Conservation (phyloP, 495 filamentous ascomycete species). For the Penicillium argentinense region DNA sequence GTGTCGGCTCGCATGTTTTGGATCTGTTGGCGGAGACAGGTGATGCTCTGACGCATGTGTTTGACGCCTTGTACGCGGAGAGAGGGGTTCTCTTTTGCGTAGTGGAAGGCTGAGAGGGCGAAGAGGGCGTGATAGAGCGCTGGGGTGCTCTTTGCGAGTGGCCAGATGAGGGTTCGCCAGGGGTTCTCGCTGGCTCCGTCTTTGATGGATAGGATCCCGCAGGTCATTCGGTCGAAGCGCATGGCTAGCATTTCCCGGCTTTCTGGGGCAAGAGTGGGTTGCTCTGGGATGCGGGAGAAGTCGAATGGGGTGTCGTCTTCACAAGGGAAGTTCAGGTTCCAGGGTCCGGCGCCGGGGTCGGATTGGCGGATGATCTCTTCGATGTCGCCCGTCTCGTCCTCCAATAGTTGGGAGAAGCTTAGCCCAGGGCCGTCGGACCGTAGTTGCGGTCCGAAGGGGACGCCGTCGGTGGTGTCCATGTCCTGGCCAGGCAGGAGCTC, state of each 20-base stretch:
- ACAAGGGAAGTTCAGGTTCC: conserved; percentile 29
- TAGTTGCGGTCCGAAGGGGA: conserved; percentile 4
- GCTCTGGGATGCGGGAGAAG: conserved; percentile 6
- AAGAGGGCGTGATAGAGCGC: conserved; percentile 75
- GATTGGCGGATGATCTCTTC: conserved; percentile 60
- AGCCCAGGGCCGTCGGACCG: conserved; percentile 15
- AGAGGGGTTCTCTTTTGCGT: conserved; percentile 55
- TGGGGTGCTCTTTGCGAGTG: conserved; percentile 62
- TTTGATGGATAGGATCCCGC: conserved; percentile 71
- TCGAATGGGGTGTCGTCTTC: conserved; percentile 7
- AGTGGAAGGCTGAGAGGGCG: conserved; percentile 75
- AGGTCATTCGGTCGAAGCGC: conserved; percentile 70
- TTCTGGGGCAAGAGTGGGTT: conserved; percentile 35
- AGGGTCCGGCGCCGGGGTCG: conserved; percentile 35
- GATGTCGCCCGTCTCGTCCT: conserved; percentile 51
- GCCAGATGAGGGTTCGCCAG: conserved; percentile 75
- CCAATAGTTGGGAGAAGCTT: conserved; percentile 38
- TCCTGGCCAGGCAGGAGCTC: conserved; percentile 9
- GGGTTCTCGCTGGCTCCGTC: conserved; percentile 75
- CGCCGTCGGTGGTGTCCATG: conserved; percentile 4
- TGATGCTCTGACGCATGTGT: conserved; percentile 69
- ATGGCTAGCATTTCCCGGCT: conserved; percentile 66
- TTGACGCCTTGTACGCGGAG: conserved; percentile 67
- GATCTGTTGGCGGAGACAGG: conserved; percentile 56
- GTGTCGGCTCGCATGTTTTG: conserved; percentile 62